Conservation (phyloP, 768 basidiomycete species). For the Baorangia bicolor region DNA sequence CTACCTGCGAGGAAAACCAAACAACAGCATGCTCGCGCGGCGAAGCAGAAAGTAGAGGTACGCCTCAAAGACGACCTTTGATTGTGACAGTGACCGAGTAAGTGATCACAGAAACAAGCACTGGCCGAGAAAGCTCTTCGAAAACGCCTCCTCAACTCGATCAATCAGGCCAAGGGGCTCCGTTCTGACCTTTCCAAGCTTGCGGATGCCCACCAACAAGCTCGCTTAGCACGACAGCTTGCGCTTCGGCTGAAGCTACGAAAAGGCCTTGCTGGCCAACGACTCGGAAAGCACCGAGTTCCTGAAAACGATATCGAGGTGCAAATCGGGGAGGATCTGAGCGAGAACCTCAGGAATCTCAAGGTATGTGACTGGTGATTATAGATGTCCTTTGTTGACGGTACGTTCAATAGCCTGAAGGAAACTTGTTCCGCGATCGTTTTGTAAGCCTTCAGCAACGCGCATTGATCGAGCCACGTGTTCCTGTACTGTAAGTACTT, state of each 20-base stretch:
- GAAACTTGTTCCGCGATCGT: slow-evolving; percentile 88
- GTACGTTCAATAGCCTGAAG: slow-evolving; percentile 66
- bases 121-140: slow-evolving; percentile 56
- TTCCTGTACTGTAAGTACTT: slow-evolving; percentile 60
- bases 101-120: slow-evolving; percentile 52
- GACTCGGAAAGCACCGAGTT: slow-evolving; percentile 78
- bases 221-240: slow-evolving; percentile 38
- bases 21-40: slow-evolving; percentile 68
- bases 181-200: slow-evolving; percentile 42
- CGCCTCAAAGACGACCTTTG: slow-evolving; percentile 9
- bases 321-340: slow-evolving; percentile 87
- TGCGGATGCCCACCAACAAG: slow-evolving; percentile 38
- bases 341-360: slow-evolving; percentile 76
- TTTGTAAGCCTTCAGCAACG: slow-evolving; percentile 87
- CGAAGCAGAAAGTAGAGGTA: slow-evolving; percentile 64
- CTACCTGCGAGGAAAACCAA: slow-evolving; percentile 52
- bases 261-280: slow-evolving; percentile 68
- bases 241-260: slow-evolving; percentile 50
- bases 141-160: slow-evolving; percentile 60
- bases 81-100: neutral
- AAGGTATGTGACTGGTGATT: slow-evolving; percentile 53
- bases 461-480: slow-evolving; percentile 82
- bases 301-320: slow-evolving; percentile 71
- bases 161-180: slow-evolving; percentile 55
- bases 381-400: neutral